Percentiles rank a stretch among this genome's conserved stretches.
phyloP scores from a whole-genome alignment of 2,329 filamentous ascomycete genomes.

The Aspergillus ibericus region DNA sequence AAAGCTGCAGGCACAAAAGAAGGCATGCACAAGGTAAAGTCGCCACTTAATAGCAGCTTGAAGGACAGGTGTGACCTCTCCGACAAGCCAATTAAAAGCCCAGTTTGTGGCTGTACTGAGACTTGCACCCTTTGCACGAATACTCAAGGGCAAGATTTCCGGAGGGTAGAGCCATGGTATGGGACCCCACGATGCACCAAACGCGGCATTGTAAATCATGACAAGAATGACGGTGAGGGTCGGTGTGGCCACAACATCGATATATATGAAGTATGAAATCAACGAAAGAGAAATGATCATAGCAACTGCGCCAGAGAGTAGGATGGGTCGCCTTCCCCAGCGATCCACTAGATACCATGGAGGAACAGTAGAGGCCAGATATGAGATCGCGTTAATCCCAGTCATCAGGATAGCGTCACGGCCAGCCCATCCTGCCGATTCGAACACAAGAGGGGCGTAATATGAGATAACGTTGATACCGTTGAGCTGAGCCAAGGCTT shows the following conservation, averaged over 20 bases:
- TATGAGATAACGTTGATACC: slow-evolving; percentile 99
- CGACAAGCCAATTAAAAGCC: slow-evolving; percentile 98
- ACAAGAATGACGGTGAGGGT: slow-evolving; percentile 88
- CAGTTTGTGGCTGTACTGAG: slow-evolving; percentile 95
- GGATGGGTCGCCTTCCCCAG: slow-evolving; percentile 84
- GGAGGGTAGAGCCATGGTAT: slow-evolving; percentile 98
- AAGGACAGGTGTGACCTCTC: slow-evolving; percentile 88
- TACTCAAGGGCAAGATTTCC: slow-evolving; percentile 96
- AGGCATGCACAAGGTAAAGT: slow-evolving; percentile 90
- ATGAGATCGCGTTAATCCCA: slow-evolving; percentile 89
- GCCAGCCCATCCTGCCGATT: slow-evolving; percentile 92
- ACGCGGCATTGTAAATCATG: slow-evolving; percentile 97
- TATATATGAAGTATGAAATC: slow-evolving; percentile 94
- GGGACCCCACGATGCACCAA: slow-evolving; percentile 96
- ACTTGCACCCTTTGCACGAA: slow-evolving; percentile 94
- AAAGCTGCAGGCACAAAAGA: slow-evolving; percentile 94
- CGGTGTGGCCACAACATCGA: slow-evolving; percentile 74
- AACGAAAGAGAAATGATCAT: slow-evolving; percentile 86
- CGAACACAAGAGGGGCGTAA: slow-evolving; percentile 94
- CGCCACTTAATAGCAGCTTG: slow-evolving; percentile 93
- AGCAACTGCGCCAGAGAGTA: slow-evolving; percentile 82
- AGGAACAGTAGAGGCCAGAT: slow-evolving; percentile 86
- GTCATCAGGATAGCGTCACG: slow-evolving; percentile 94
- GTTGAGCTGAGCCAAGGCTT: slow-evolving; percentile 92
- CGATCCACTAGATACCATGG: slow-evolving; percentile 96